phyloP scores from a whole-genome alignment of 805 yeast species.

The Sungouiozyma ichnusensis region DNA sequence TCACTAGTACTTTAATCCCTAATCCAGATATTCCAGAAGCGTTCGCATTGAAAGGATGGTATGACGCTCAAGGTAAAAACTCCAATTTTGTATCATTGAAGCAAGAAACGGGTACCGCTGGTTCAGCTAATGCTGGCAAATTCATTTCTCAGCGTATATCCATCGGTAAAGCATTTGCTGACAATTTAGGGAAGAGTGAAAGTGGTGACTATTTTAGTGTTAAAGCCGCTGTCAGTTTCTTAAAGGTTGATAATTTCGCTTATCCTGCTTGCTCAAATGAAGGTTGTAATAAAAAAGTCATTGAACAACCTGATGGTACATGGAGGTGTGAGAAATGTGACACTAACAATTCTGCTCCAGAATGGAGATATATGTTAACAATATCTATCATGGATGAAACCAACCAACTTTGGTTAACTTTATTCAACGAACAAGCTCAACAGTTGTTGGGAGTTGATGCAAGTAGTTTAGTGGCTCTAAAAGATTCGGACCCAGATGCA shows the following conservation, averaged over 20 bases:
- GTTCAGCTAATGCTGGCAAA: slow-evolving; percentile 27
- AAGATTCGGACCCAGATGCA: slow-evolving; percentile 37
- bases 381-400: slow-evolving; percentile 67
- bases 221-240: slow-evolving; percentile 62
- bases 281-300: slow-evolving; percentile 75
- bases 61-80: slow-evolving; percentile 62
- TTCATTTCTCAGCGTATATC: slow-evolving; percentile 50
- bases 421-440: slow-evolving; percentile 78
- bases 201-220: slow-evolving; percentile 68
- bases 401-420: slow-evolving; percentile 76
- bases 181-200: slow-evolving; percentile 62
- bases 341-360: slow-evolving; percentile 53
- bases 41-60: slow-evolving; percentile 88
- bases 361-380: slow-evolving; percentile 72
- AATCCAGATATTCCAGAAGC: slow-evolving; percentile 90
- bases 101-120: slow-evolving; percentile 35
- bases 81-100: slow-evolving; percentile 54
- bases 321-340: slow-evolving; percentile 96
- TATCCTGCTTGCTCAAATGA: slow-evolving; percentile 82
- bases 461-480: slow-evolving; percentile 41
- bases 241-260: slow-evolving; percentile 66
- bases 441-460: slow-evolving; percentile 55
- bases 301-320: slow-evolving; percentile 58
- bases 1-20: slow-evolving; percentile 60
- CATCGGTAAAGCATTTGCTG: slow-evolving; percentile 53